Conservation (phyloP, 805 yeast genomes). For the Kluyveromyces starmeri region DNA sequence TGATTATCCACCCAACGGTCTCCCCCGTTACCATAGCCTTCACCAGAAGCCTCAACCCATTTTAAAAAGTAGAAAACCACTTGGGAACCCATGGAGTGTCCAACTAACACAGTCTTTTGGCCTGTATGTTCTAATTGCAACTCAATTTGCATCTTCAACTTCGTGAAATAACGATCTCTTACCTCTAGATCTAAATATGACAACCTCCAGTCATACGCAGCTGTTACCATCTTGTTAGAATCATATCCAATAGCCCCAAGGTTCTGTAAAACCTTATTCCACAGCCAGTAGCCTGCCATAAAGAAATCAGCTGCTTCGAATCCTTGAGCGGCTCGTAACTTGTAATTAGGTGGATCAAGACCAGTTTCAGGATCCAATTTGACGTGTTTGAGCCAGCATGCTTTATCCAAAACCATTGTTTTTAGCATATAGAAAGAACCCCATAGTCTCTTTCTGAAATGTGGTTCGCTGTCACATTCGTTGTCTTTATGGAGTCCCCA, state of each 20-base stretch:
- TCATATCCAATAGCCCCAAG: constrained; percentile 91
- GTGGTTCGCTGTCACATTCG: constrained; percentile 75
- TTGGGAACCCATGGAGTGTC: constrained; percentile 97
- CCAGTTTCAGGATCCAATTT: constrained; percentile 89
- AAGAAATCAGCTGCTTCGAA: constrained; percentile 96
- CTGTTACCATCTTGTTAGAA: constrained; percentile 81
- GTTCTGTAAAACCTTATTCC: constrained; percentile 94
- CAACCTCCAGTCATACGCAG: constrained; percentile 94
- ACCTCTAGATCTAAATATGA: constrained; percentile 81
- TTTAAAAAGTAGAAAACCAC: constrained; percentile 79
- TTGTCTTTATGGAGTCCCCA: constrained; percentile 76
- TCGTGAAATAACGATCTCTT: constrained; percentile 79
- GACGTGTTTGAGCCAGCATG: constrained; percentile 89
- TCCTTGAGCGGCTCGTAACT: constrained; percentile 86
- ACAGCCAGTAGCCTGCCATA: constrained; percentile 96
- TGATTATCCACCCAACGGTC: constrained; percentile 77
- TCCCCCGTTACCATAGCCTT: constrained; percentile 85
- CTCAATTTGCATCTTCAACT: constrained; percentile 68
- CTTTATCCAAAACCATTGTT: constrained; percentile 84
- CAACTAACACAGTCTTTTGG: constrained; percentile 63
- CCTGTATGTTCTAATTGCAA: constrained; percentile 42
- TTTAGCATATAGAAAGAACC: constrained; percentile 93
- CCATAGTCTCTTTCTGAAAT: constrained; percentile 90
- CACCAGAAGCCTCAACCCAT: constrained; percentile 92
- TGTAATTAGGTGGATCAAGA: constrained; percentile 77